Conservation (phyloP, 1,284 basidiomycete species). For the Ganoderma sp. region DNA sequence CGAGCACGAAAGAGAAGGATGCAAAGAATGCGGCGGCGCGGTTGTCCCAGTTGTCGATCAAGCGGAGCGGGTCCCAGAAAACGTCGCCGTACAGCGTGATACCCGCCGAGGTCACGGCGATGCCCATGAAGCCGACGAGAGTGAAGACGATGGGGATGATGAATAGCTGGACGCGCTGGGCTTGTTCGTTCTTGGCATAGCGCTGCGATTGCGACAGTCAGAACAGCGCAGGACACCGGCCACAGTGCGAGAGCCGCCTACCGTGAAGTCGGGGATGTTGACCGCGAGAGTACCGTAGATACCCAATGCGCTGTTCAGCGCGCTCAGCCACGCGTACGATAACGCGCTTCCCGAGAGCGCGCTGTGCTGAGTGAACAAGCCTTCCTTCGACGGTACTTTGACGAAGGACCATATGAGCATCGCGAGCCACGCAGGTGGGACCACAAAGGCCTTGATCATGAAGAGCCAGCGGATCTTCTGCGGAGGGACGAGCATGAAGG, state of each 20-base stretch:
- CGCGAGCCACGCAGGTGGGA: constrained; percentile 70
- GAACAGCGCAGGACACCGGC: no score
- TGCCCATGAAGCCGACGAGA: constrained; percentile 57
- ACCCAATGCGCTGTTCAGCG: constrained; percentile 72
- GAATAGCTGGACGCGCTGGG: constrained; percentile 70
- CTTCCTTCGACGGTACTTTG: constrained; percentile 61
- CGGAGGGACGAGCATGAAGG: constrained; percentile 78
- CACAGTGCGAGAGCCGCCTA: constrained; percentile 35
- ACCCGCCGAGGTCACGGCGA: constrained; percentile 73
- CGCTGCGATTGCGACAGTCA: constrained; percentile 43
- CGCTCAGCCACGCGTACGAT: constrained; percentile 77
- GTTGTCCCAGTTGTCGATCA: constrained; percentile 76
- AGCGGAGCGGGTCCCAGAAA: constrained; percentile 54
- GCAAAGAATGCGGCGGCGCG: constrained; percentile 82
- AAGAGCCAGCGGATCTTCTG: constrained; percentile 78
- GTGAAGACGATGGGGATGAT: constrained; percentile 78
- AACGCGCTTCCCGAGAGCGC: constrained; percentile 55
- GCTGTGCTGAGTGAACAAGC: constrained; percentile 55
- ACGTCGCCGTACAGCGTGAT: constrained; percentile 61
- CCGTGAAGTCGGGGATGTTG: constrained; percentile 79
- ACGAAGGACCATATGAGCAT: constrained; percentile 79
- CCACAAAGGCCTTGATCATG: constrained; percentile 67
- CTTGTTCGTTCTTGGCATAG: constrained; percentile 65
- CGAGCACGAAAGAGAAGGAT: constrained; percentile 68
- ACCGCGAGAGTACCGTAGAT: constrained; percentile 69